phyloP scores from a whole-genome alignment of 768 basidiomycete species.

The Tylopilus rubrobrunneus region DNA sequence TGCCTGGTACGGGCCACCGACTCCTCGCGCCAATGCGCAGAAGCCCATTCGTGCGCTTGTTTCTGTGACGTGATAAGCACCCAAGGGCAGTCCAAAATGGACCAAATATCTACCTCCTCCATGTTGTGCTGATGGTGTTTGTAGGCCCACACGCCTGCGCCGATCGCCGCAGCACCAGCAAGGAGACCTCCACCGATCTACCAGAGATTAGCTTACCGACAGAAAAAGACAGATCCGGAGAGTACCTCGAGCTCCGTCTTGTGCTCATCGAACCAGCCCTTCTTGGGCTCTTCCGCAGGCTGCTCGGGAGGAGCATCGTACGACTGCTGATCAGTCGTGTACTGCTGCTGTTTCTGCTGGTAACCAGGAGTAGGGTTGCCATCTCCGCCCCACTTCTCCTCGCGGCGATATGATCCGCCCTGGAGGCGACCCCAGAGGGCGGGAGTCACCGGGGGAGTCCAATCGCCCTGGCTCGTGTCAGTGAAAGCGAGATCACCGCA shows the following conservation, averaged over 20 bases:
- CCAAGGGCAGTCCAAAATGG: background rate
- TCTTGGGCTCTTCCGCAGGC: constrained; percentile 40
- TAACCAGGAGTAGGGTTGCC: constrained; percentile 8
- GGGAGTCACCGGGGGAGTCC: constrained; percentile 59
- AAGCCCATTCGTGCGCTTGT: constrained; percentile 48
- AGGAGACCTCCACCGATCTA: constrained; percentile 65
- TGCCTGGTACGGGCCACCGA: constrained; percentile 51
- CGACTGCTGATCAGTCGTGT: constrained; percentile 17
- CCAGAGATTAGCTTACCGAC: constrained; percentile 3
- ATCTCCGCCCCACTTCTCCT: constrained; percentile 20
- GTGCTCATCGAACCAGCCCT: constrained; percentile 51
- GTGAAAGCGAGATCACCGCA: background rate
- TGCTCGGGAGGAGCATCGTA: constrained; percentile 17
- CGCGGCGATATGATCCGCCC: constrained; percentile 22
- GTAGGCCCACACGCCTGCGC: constrained; percentile 48
- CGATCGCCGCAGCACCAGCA: constrained; percentile 50
- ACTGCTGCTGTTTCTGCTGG: constrained; percentile 24
- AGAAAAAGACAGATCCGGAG: background rate
- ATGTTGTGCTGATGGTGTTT: constrained; percentile 54
- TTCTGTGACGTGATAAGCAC: constrained; percentile 33
- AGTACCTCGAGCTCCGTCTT: constrained; percentile 58
- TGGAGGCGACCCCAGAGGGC: constrained; percentile 63
- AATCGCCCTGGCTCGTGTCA: constrained; percentile 47
- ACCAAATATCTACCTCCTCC: constrained; percentile 46
- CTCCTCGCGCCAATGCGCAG: constrained; percentile 52